Evolutionary conservation across 352 stramenopile genomes (phyloP), one percentile per base, ranked within the genome.

Genomic region (Blastocystis sp.): DNA sequence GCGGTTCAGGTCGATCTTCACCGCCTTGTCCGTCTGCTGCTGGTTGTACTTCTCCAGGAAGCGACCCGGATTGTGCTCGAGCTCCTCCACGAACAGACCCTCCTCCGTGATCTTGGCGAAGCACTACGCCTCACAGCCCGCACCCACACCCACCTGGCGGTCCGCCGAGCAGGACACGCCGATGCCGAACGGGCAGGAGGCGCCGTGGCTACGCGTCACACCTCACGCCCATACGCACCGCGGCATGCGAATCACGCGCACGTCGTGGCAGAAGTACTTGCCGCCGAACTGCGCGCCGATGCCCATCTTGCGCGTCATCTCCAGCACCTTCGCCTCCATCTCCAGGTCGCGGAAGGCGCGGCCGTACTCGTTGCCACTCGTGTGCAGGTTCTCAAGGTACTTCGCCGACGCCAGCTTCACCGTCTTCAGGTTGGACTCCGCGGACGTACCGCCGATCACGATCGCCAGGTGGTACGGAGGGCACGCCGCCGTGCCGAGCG

Each of bases 261-360:
- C 93, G 90, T 96, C 93, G 86, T 96, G 93, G 89, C 92, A 95
- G 90, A 96, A 96, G 90, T 96, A 96, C 89, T 96, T 96, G 1
- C 93, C 93, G 69, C 93, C 93, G 89, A 96, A 95, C 88, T 91
- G 89, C 10, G 93, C 93, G 84, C 93, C 93, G 90, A 96, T 95
- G 66, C 93, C 93, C 48, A 95, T 89, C n/a, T 94, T 92, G n/a
- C 91, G 92, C 53, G 92, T 94, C 86, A 96, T 93, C 66, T 95
- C 90, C 21, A 95, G 81, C 69, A 96, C 92, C 70, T 93, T 91
- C 41, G 92, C 70, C 89, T 96, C 93, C 92, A 93, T 94, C 81
- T 93, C 91, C 0, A 93, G 60, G 90, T 96, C 93, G 43, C 93
- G 91, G 90, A 95, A 96, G 10, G 92, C 93, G 74, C 92, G 89